Evolutionary conservation across 2,329 filamentous ascomycete genomes (phyloP), one percentile per base, ranked within the genome.

Genomic region (Botrytis medusae): DNA sequence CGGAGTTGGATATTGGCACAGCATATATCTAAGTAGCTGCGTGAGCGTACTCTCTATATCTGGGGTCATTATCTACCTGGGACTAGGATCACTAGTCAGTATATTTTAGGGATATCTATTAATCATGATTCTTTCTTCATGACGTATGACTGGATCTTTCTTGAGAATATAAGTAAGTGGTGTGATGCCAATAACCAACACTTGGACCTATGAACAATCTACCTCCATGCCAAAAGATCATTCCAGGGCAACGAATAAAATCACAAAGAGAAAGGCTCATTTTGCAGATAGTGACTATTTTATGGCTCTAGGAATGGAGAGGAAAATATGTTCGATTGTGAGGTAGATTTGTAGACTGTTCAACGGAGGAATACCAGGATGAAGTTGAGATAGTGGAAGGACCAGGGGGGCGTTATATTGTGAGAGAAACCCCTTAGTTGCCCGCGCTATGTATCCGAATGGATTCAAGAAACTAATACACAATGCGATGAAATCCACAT

Each of bases 291-390:
- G 16, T 44, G 14, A 8, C 29, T 16, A 44, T 44, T 63, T 42
- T 16, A 2, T 44, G 40, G 1, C 1, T 64, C n/a, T 22, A 44
- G 29, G 20, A 3, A 63, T 63, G 18, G n/a, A 22, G 40, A 44
- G 40, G 40, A 20, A 20, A 44, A 18, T 9, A 29, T 57, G n/a
- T 57, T 57, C 29, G 51, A 57, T 29, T 57, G n/a, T 57, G 51
- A 57, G n/a, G 25, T 63, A 1, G 7, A 63, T 29, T 8, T 44
- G 25, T 29, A 29, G n/a, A 9, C 1, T 57, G 2, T 29, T 57
- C 0, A 0, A 51, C 6, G 12, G 2, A 4, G 6, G n/a, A 8
- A 29, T 3, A 29, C 1, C 16, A 29, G 2, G 51, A 29, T 14
- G 14, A 57, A 29, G 2, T 57, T 57, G 6, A 57, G 25, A n/a